Evolutionary conservation across 306 rosid genomes (phyloP).

Genomic region (Carpinus fangiana): DNA sequence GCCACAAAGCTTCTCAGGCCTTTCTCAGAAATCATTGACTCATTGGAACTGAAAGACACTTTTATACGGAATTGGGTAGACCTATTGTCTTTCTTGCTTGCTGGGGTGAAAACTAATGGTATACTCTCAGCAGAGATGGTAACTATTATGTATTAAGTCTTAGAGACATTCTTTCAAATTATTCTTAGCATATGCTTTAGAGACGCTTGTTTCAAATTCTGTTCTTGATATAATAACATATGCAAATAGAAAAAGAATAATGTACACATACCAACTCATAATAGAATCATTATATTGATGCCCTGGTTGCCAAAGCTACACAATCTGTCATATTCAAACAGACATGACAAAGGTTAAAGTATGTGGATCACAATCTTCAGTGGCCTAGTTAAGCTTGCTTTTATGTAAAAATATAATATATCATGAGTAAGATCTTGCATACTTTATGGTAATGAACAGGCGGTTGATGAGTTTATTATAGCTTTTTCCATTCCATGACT

Average conservation of each 20-base stretch:
- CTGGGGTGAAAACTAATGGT: slow-evolving; percentile 82
- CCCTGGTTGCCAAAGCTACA: background rate
- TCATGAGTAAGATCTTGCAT: background rate
- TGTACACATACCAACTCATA: background rate
- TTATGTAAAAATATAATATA: background rate
- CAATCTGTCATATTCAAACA: background rate
- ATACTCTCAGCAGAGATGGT: slow-evolving; percentile 95
- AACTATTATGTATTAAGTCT: slow-evolving; percentile 29
- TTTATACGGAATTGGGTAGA: slow-evolving; percentile 87
- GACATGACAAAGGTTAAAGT: background rate
- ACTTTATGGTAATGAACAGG: background rate
- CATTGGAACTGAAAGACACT: slow-evolving; percentile 69
- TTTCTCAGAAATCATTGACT: slow-evolving; percentile 82
- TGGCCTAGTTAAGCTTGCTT: background rate
- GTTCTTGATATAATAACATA: background rate
- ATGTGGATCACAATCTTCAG: background rate
- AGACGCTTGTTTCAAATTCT: background rate
- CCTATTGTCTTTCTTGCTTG: slow-evolving; percentile 87
- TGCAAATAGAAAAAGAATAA: background rate
- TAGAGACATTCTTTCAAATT: background rate
- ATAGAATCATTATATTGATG: background rate
- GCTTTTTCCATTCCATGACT: background rate
- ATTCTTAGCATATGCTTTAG: slow-evolving; percentile 5
- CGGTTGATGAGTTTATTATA: background rate
- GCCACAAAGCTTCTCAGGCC: slow-evolving; percentile 85